Conservation (phyloP, 139 green algal genomes). For the Dunaliella sp. region DNA sequence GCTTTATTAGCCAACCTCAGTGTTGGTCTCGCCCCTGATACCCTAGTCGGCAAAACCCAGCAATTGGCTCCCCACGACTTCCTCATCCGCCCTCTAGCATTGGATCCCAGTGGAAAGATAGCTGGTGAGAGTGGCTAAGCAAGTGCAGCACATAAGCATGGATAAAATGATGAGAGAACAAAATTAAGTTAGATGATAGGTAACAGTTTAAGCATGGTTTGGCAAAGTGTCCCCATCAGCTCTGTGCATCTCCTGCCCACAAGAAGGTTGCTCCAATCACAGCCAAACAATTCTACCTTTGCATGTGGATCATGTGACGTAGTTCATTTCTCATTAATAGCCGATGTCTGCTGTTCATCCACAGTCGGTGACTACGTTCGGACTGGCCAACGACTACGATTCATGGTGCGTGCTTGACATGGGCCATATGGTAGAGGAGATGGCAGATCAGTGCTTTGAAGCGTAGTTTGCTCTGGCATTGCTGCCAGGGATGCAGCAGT, state of each 20-base stretch:
- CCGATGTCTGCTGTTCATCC: neutral
- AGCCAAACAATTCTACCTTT: no score
- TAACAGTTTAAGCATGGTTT: no score
- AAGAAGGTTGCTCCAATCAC: no score
- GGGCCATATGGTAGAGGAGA: neutral
- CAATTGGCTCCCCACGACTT: conserved; percentile 34
- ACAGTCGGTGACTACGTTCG: conserved; percentile 40
- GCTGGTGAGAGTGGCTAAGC: neutral
- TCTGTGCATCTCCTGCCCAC: no score
- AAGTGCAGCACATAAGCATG: neutral
- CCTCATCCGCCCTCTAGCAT: conserved; percentile 25
- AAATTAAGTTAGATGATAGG: no score
- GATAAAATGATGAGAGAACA: no score
- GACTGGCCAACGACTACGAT: conserved; percentile 46
- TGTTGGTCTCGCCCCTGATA: conserved; percentile 34
- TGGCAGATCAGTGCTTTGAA: no score
- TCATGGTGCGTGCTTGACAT: conserved; percentile 49
- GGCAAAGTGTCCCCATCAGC: no score
- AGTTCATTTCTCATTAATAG: no score
- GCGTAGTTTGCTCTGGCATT: no score
- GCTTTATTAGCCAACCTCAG: conserved; percentile 32
- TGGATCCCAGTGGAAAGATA: neutral
- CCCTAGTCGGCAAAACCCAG: conserved; percentile 11
- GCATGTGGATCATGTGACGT: no score
- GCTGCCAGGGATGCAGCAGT: no score